Evolutionary conservation across 139 green algal species (phyloP), one percentile per base, ranked within the genome.

Genomic region (Micromonas commoda): DNA sequence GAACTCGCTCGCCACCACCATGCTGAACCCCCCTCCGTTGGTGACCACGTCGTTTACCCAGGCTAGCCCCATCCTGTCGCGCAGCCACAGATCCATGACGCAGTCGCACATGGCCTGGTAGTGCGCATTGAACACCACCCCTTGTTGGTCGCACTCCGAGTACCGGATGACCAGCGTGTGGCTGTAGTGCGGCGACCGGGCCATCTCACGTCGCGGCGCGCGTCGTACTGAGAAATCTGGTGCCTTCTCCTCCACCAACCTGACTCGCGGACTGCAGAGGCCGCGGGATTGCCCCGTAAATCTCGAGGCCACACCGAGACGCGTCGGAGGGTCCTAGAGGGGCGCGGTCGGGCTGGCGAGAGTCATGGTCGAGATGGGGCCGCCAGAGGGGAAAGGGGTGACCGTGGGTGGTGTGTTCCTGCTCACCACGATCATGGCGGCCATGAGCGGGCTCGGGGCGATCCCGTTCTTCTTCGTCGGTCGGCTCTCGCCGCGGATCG

Each of bases 401-500:
- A 57, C 19, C 68, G 35, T 61, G 4, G 20, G 45, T 35, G 31
- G 34, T 3, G 65, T 73, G 20, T 52, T 73, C 66, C 1, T 20
- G 1, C 33, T 73, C 29, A 73, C 66, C 20, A 32, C 26, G 24
- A 28, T 75, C 2, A 75, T 75, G 68, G 68, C 68, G 5, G 21
- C 23, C 34, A 26, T 26, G 19, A 64, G 23, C 3, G 73, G 53
- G 5, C 34, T 96, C 38, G 91, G 91, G 1, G 88, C 89, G 0
- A 26, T 92, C 33, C 91, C 91, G 6, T 95, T 91, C 82, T 90
- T 94, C 76, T 90, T 94, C 70, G 78, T 90, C 45, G 86, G 81
- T 23, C 86, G 85, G 53, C 32, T 71, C 2, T 76, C 61, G n/a
- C 26, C 64, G 9, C 57, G 39, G 13, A 89, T 82, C 82, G 82